Conservation (phyloP, 2,329 filamentous ascomycete species). For the Xylariaceae sp. region DNA sequence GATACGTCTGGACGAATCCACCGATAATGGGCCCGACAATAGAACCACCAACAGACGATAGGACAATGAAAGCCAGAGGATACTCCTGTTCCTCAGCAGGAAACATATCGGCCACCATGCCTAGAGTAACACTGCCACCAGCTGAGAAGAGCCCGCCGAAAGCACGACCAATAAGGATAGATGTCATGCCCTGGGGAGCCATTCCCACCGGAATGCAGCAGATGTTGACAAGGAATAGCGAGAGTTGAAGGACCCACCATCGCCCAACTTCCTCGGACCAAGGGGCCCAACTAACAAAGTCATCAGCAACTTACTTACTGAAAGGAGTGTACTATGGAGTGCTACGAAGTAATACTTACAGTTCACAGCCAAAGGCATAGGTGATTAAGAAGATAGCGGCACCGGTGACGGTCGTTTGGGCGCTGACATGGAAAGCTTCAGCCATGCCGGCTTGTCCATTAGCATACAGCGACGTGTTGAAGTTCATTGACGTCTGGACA, state of each 20-base stretch:
- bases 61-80: slow-evolving; percentile 55
- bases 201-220: slow-evolving; percentile 45
- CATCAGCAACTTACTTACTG: neutral
- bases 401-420: slow-evolving; percentile 42
- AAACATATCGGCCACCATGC: slow-evolving; percentile 61
- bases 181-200: slow-evolving; percentile 35
- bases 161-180: slow-evolving; percentile 40
- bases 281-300: slow-evolving; percentile 43
- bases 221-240: slow-evolving; percentile 49
- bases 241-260: slow-evolving; percentile 46
- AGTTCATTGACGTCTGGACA: slow-evolving; percentile 52
- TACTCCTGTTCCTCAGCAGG: slow-evolving; percentile 52
- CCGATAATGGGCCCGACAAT: slow-evolving; percentile 51
- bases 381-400: slow-evolving; percentile 46
- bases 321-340: neutral
- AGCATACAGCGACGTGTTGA: slow-evolving; percentile 48
- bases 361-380: slow-evolving; percentile 54
- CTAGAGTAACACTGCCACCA: slow-evolving; percentile 59
- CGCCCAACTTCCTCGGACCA: slow-evolving; percentile 51
- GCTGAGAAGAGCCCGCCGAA: slow-evolving; percentile 54
- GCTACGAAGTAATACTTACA: slow-evolving; percentile 34
- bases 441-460: slow-evolving; percentile 44
- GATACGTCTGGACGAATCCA: slow-evolving; percentile 44
- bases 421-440: slow-evolving; percentile 41
- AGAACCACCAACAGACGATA: slow-evolving; percentile 51